Evolutionary conservation across 2,329 filamentous ascomycete genomes (phyloP).

Genomic region (Beauveria varroae): DNA sequence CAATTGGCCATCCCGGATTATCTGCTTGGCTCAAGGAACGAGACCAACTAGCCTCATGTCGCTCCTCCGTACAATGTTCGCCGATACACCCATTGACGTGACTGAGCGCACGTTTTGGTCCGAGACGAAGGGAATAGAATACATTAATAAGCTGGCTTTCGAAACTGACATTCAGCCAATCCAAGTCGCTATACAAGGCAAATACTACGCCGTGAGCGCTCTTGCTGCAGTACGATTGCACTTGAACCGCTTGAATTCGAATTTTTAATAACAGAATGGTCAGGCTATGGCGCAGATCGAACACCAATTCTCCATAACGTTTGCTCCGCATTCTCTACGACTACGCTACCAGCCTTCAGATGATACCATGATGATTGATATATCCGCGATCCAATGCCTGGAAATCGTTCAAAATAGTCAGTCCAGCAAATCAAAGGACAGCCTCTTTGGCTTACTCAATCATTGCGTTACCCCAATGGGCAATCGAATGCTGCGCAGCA

Average conservation of each 20-base stretch:
- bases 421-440: conserved; percentile 69
- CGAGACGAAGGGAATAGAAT: conserved; percentile 68
- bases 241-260: not conserved
- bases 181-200: conserved; percentile 71
- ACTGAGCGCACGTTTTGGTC: conserved; percentile 79
- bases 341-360: conserved; percentile 84
- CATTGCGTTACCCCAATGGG: conserved; percentile 87
- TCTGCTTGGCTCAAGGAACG: conserved; percentile 65
- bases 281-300: conserved; percentile 80
- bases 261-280: conserved; percentile 13
- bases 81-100: conserved; percentile 27
- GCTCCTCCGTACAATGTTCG: not conserved
- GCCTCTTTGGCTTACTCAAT: conserved; percentile 78
- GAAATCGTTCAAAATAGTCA: conserved; percentile 87
- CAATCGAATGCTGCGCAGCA: conserved; percentile 70
- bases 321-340: conserved; percentile 71
- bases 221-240: conserved; percentile 65
- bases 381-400: conserved; percentile 76
- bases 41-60: conserved; percentile 54
- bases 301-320: conserved; percentile 56
- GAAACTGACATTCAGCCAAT: conserved; percentile 72
- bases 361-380: conserved; percentile 92
- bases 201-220: conserved; percentile 77
- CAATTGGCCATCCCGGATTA: conserved; percentile 69
- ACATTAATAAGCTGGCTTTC: conserved; percentile 73